Conservation (phyloP, 306 rosid species). For the Abrus precatorius region DNA sequence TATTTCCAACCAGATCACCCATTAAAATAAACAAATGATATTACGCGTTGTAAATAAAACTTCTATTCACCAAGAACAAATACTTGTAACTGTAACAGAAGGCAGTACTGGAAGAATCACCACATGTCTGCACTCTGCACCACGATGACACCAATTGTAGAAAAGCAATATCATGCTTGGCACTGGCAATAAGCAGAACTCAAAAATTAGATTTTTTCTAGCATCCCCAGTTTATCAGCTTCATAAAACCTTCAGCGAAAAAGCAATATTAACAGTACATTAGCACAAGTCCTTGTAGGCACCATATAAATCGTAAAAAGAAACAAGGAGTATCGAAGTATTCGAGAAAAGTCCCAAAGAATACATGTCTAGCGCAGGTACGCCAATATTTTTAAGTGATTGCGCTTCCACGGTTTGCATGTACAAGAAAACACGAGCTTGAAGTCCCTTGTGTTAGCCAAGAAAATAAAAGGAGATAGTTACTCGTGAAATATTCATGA, state of each 20-base stretch:
- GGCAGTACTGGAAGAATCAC: slow-evolving; percentile 32
- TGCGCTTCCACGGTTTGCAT: neutral
- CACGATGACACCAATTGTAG: slow-evolving; percentile 24
- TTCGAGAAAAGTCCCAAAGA: neutral
- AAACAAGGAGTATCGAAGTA: neutral
- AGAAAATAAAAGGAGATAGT: neutral
- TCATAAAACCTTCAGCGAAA: slow-evolving; percentile 32
- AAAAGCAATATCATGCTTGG: slow-evolving; percentile 14
- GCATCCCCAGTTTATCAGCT: slow-evolving; percentile 18
- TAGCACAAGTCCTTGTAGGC: neutral
- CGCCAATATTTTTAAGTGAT: neutral
- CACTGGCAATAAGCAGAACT: slow-evolving; percentile 40
- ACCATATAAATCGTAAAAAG: neutral
- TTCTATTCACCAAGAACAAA: slow-evolving; percentile 22
- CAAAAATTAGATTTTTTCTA: slow-evolving; percentile 11
- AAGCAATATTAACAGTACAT: slow-evolving; percentile 25
- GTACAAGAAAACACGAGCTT: neutral
- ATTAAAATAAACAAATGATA: slow-evolving; percentile 42
- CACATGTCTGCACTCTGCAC: neutral
- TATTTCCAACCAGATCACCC: slow-evolving; percentile 33
- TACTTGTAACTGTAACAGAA: slow-evolving; percentile 8
- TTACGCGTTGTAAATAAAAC: slow-evolving; percentile 13
- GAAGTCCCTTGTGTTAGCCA: neutral
- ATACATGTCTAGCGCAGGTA: neutral
- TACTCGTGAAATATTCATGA: neutral